Percentiles rank a stretch among this genome's conserved stretches.
Conservation (phyloP, 495 filamentous ascomycete species). For the Tricharina praecox region DNA sequence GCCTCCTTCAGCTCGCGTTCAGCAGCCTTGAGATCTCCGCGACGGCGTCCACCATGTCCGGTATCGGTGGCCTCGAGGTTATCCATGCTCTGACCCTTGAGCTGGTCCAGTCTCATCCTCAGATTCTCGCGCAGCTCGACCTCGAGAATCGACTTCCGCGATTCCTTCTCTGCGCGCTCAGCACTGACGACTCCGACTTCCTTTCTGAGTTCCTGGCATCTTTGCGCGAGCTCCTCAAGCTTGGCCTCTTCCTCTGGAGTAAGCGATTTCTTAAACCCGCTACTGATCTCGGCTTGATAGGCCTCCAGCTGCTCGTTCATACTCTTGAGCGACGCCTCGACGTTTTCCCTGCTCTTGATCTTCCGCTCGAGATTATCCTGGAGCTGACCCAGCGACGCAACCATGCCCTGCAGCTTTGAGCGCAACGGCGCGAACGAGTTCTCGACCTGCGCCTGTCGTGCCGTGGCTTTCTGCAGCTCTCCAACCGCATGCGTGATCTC, state of each 20-base stretch:
- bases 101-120: conserved; percentile 67
- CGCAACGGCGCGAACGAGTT: conserved; percentile 65
- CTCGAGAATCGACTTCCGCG: conserved; percentile 59
- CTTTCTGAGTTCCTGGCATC: conserved; percentile 53
- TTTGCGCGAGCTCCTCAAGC: conserved; percentile 50
- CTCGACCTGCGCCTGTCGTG: conserved; percentile 59
- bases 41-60: conserved; percentile 35
- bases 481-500: conserved; percentile 66
- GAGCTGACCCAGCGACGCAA: conserved; percentile 52
- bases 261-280: conserved; percentile 83
- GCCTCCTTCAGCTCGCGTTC: conserved; percentile 69
- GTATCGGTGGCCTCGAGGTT: conserved; percentile 31
- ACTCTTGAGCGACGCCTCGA: conserved; percentile 58
- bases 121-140: conserved; percentile 75
- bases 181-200: conserved; percentile 57
- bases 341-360: conserved; percentile 46
- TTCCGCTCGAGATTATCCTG: conserved; percentile 61
- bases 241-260: conserved; percentile 63
- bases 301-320: conserved; percentile 54
- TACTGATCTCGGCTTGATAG: conserved; percentile 59
- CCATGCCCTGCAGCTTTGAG: conserved; percentile 54
- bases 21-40: conserved; percentile 55
- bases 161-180: conserved; percentile 61
- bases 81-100: conserved; percentile 62
- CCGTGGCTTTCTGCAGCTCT: conserved; percentile 67